These are phyloP conservation scores for Paramyrothecium sp. DNA, from an alignment of 2,329 filamentous ascomycete species.

Conservation along the genomic window DNA sequence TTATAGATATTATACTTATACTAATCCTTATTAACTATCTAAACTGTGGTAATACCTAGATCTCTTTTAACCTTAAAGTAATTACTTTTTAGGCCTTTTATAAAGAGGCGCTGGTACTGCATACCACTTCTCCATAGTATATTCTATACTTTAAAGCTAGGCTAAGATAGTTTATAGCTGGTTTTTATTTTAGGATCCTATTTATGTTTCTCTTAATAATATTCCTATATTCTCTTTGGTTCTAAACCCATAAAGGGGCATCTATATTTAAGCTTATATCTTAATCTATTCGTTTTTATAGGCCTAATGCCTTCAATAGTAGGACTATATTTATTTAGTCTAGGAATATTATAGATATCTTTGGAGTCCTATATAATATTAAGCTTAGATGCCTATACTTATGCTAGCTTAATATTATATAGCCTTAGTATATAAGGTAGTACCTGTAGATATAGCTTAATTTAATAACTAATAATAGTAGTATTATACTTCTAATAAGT, in stretches of 20 bases:
- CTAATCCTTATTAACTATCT: constrained; percentile 5
- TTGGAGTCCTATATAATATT: too few relatives aligned
- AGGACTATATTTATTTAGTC: constrained; percentile 1
- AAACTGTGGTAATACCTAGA: not conserved
- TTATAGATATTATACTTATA: not conserved
- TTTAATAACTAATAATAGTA: constrained; percentile 1
- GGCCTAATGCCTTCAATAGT: not conserved
- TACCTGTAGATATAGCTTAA: not conserved
- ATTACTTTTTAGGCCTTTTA: too few relatives aligned
- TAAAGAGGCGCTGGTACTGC: too few relatives aligned
- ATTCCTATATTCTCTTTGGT: too few relatives aligned
- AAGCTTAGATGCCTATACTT: too few relatives aligned
- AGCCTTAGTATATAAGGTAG: constrained; percentile 1
- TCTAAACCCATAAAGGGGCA: not conserved
- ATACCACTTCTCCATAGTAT: too few relatives aligned
- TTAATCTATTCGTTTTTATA: not conserved
- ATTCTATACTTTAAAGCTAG: too few relatives aligned
- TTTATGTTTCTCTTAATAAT: constrained; percentile 2
- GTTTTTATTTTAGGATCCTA: constrained; percentile 3
- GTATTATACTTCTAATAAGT: constrained; percentile 1
- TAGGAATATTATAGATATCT: too few relatives aligned
- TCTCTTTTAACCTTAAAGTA: constrained; percentile 2
- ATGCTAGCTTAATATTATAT: constrained; percentile 2
- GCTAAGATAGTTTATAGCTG: not conserved
- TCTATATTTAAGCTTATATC: constrained; percentile 2